Percentiles rank a stretch among this genome's conserved stretches.
Conservation (phyloP, 495 filamentous ascomycete genomes). For the Daldinia caldariorum region DNA sequence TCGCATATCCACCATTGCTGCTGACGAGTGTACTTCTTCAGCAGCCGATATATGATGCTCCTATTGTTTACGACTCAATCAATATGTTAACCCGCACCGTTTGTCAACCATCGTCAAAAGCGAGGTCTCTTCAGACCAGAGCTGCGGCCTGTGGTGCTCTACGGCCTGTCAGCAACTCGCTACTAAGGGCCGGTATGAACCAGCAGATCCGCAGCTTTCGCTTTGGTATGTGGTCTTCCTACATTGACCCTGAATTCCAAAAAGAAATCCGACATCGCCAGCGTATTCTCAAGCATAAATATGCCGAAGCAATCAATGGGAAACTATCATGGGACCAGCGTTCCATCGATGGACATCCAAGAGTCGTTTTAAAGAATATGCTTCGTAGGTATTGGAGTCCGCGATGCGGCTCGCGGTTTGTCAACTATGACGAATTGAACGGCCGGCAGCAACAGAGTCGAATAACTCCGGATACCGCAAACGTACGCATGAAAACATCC, state of each 20-base stretch:
- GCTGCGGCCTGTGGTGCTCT: conserved; percentile 31
- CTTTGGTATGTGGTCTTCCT: conserved; percentile 57
- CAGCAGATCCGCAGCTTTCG: conserved; percentile 59
- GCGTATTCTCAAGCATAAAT: conserved; percentile 53
- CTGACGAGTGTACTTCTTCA: conserved; percentile 10
- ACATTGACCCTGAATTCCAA: conserved; percentile 50
- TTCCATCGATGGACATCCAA: conserved; percentile 43
- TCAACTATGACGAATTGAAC: conserved; percentile 25
- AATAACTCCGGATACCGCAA: conserved; percentile 5
- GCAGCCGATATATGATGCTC: conserved; percentile 31
- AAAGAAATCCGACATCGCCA: conserved; percentile 54
- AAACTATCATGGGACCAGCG: conserved; percentile 54
- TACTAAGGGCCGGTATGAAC: conserved; percentile 27
- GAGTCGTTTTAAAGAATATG: conserved; percentile 47
- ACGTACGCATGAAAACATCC: conserved; percentile 2
- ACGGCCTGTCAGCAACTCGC: conserved; percentile 33
- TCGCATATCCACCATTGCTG: background rate
- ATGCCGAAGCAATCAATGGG: conserved; percentile 50
- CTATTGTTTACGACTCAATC: conserved; percentile 21
- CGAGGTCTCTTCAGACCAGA: conserved; percentile 43
- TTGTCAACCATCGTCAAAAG: conserved; percentile 45
- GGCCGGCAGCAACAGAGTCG: conserved; percentile 16
- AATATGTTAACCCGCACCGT: conserved; percentile 51
- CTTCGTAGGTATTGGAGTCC: conserved; percentile 51
- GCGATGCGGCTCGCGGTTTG: conserved; percentile 19